Conservation (phyloP, 768 basidiomycete species). For the Amanita pseudoporphyria region DNA sequence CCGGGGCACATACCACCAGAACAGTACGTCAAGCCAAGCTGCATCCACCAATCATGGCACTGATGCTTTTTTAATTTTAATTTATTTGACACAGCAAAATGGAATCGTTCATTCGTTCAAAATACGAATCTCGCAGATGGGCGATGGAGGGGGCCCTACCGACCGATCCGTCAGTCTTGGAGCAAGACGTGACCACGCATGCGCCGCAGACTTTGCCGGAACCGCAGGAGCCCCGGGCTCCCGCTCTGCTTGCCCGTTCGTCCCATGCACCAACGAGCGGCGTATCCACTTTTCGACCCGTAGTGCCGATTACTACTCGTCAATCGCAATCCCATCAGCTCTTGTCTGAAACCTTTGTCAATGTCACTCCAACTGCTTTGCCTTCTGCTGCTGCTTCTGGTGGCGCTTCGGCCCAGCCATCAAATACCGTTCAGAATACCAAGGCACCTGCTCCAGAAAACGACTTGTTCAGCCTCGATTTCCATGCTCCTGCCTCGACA, state of each 20-base stretch:
- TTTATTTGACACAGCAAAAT: slow-evolving; percentile 64
- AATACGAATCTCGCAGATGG: slow-evolving; percentile 93
- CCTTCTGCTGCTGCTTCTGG: background rate
- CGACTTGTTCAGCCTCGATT: slow-evolving; percentile 82
- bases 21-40: slow-evolving; percentile 52
- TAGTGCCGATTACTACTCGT: slow-evolving; percentile 23
- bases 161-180: slow-evolving; percentile 69
- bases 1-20: slow-evolving; percentile 87
- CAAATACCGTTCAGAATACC: slow-evolving; percentile 5
- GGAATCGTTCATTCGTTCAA: slow-evolving; percentile 94
- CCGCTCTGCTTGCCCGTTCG: slow-evolving; percentile 16
- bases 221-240: slow-evolving; percentile 14
- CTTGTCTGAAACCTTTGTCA: slow-evolving; percentile 33
- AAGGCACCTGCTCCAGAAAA: slow-evolving; percentile 31
- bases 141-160: slow-evolving; percentile 86
- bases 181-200: slow-evolving; percentile 24
- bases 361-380: slow-evolving; percentile 12
- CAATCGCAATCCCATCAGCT: slow-evolving; percentile 49
- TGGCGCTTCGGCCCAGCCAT: too few relatives aligned
- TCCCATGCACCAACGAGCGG: slow-evolving; percentile 21
- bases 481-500: slow-evolving; percentile 40
- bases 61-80: background rate
- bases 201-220: slow-evolving; percentile 16
- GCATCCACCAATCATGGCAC: background rate
- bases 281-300: slow-evolving; percentile 20